These are phyloP conservation scores for Leccinum subgranulosum DNA, from an alignment of 768 basidiomycete genomes.

Conservation along the genomic window DNA sequence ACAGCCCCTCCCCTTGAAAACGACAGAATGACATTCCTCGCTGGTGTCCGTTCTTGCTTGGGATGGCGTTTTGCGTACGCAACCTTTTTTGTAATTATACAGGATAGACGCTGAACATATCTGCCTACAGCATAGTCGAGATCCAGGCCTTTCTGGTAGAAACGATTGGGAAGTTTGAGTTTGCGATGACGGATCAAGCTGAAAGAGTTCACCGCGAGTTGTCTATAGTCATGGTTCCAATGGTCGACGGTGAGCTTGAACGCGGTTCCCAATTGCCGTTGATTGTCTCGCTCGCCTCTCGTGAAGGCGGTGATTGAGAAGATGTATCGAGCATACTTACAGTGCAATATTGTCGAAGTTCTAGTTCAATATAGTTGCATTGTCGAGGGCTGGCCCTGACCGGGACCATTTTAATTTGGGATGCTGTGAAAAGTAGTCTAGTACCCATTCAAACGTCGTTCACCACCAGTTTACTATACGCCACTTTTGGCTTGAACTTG, in stretches of 20 bases:
- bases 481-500: not conserved
- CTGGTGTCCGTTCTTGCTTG: conserved; percentile 24
- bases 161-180: conserved; percentile 52
- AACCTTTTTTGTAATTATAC: not conserved
- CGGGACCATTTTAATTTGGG: too few relatives aligned
- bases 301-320: not conserved
- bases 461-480: not conserved
- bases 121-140: not conserved
- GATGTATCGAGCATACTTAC: not conserved
- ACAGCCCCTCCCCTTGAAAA: not conserved
- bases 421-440: too few relatives aligned
- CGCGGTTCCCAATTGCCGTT: conserved; percentile 31
- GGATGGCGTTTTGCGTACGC: conserved; percentile 12
- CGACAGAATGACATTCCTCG: conserved; percentile 29
- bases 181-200: conserved; percentile 23
- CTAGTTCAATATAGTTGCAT: not conserved
- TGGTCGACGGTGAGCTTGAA: conserved; percentile 28
- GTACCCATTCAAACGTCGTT: not conserved
- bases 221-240: conserved; percentile 32
- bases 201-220: conserved; percentile 26
- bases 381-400: not conserved
- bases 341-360: not conserved
- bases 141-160: conserved; percentile 30
- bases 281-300: not conserved
- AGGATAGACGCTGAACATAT: not conserved